A percentile compares a stretch with the other conserved stretches of the same genome.
phyloP scores from a whole-genome alignment of 345 rosid genomes.

The Bretschneidera sinensis region DNA sequence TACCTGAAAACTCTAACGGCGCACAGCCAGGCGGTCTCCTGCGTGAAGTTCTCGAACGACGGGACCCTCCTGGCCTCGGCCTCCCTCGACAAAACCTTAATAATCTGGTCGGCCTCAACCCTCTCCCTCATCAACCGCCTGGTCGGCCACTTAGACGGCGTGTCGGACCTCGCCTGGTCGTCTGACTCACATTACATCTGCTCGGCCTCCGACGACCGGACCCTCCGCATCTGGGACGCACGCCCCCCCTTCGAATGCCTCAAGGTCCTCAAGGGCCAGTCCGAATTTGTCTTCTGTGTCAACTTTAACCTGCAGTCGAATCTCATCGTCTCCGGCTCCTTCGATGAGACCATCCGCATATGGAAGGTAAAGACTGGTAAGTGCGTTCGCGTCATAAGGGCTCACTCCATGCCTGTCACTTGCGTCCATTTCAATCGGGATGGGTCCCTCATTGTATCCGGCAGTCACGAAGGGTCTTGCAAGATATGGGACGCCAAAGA shows the following conservation, averaged over 20 bases:
- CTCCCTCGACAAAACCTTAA: conserved; percentile 77
- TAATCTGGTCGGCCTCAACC: conserved; percentile 64
- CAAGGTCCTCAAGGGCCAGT: conserved; percentile 75
- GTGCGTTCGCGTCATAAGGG: conserved; percentile 53
- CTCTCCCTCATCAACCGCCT: conserved; percentile 57
- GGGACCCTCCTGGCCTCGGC: conserved; percentile 84
- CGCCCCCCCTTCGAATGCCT: conserved; percentile 81
- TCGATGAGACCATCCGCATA: conserved; percentile 78
- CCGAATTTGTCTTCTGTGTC: conserved; percentile 78
- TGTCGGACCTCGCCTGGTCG: conserved; percentile 93
- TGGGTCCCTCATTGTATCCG: conserved; percentile 90
- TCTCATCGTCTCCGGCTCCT: conserved; percentile 77
- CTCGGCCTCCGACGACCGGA: conserved; percentile 88
- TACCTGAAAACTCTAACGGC: conserved; percentile 52
- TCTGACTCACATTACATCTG: conserved; percentile 92
- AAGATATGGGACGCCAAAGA: conserved; percentile 87
- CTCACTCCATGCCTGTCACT: conserved; percentile 79
- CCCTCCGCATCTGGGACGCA: conserved; percentile 96
- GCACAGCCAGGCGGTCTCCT: conserved; percentile 71
- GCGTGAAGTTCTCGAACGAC: conserved; percentile 90
- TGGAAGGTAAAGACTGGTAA: conserved; percentile 95
- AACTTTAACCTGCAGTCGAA: conserved; percentile 88
- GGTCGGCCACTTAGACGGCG: conserved; percentile 72
- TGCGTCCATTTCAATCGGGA: conserved; percentile 85
- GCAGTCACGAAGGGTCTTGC: conserved; percentile 84